Evolutionary conservation across 202 grass and related monocot genomes (phyloP), one percentile per base, ranked within the genome.

Genomic region (Setaria viridis): DNA sequence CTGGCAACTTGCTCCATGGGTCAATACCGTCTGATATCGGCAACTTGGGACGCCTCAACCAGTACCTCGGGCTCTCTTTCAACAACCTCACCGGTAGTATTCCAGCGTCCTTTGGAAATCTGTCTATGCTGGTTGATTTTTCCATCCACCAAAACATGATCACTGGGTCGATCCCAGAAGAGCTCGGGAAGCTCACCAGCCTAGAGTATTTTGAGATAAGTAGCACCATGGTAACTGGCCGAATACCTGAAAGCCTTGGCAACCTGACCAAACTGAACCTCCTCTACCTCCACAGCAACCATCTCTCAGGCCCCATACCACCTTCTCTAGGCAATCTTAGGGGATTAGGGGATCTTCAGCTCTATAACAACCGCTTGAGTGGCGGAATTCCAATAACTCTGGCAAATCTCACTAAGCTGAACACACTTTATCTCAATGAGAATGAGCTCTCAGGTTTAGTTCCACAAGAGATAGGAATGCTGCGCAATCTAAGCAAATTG

Each of bases 161-260:
- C 25, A 25, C 25, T 25, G 85, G 87, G 25, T 37, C 87, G 6
- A 86, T 92, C 67, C 83, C 84, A 2, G 75, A 84, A 2, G 83
- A 85, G 74, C 83, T 92, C 12, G 90, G 41, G 39, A 70, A 11
- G 8, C 67, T 46, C 19, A 21, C 41, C 48, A 11, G 3, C 6
- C 48, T 74, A 9, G 41, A 30, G 3, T 0, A 0, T 12, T 47
- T 70, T 3, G 67, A 69, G 0, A 7, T 43, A 45, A n/a, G 66
- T 7, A 42, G 41, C 41, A 43, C 37, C 37, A 1, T 69, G 37
- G 3, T 70, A 7, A 70, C 9, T 2, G 67, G 67, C 3, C 2
- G 17, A 1, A 66, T 66, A 37, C 63, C 63, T 17, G 32, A 17
- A 37, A 66, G 63, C 33, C 12, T 66, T 3, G 43, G 42, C 19